A percentile compares a stretch with the other conserved stretches of the same genome.
Conservation (phyloP, 371 early-diverging fungal genomes). For the Apophysomyces trapeziformis region DNA sequence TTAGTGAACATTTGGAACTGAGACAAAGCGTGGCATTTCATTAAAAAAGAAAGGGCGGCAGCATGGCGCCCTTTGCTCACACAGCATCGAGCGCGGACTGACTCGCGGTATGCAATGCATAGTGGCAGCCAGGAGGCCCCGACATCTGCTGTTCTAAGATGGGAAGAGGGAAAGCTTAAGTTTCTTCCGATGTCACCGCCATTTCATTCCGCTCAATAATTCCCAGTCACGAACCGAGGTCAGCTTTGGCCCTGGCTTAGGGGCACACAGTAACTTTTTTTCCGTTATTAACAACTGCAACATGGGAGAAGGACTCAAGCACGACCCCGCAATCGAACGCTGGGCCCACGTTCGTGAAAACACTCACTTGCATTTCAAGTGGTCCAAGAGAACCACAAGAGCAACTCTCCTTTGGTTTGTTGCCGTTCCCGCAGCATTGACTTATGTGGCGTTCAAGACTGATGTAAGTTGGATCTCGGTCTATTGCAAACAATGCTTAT, state of each 20-base stretch:
- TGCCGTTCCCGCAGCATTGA: slow-evolving; percentile 59
- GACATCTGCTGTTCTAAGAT: slow-evolving; percentile 3
- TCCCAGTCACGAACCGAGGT: neutral
- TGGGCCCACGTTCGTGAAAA: slow-evolving; percentile 72
- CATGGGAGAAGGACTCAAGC: slow-evolving; percentile 37
- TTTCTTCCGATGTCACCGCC: neutral
- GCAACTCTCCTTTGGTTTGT: slow-evolving; percentile 51
- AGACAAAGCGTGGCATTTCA: slow-evolving; percentile 9
- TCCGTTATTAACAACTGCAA: neutral
- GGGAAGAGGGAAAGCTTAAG: neutral
- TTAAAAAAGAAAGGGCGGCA: slow-evolving; percentile 1
- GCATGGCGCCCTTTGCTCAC: slow-evolving; percentile 1
- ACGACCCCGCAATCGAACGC: slow-evolving; percentile 68
- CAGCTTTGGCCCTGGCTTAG: neutral
- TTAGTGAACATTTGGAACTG: neutral
- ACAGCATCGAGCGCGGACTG: slow-evolving; percentile 6
- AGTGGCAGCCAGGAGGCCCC: slow-evolving; percentile 1
- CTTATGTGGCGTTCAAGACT: slow-evolving; percentile 49
- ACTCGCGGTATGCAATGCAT: slow-evolving; percentile 5
- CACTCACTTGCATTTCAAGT: slow-evolving; percentile 57
- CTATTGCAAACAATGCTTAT: neutral
- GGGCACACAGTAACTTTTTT: neutral
- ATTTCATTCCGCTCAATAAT: neutral
- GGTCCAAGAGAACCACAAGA: slow-evolving; percentile 58
- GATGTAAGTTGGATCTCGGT: slow-evolving; percentile 44